A percentile compares a stretch with the other conserved stretches of the same genome.
phyloP scores from a whole-genome alignment of 306 rosid species.

The Prunus mongolica region DNA sequence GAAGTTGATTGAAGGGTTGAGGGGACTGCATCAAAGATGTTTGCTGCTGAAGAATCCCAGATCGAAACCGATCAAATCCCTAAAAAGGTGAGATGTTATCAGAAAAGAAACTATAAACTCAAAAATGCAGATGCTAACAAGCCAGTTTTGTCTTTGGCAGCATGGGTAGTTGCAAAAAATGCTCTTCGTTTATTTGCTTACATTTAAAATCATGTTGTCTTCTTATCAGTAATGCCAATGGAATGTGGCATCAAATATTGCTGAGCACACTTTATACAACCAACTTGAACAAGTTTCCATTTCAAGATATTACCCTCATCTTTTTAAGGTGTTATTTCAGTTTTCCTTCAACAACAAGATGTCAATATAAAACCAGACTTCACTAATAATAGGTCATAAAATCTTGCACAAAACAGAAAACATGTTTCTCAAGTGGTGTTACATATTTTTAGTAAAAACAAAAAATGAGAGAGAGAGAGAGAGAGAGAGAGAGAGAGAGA shows the following conservation, averaged over 20 bases:
- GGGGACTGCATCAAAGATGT: slow-evolving; percentile 47
- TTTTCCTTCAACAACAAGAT: neutral
- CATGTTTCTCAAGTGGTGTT: neutral
- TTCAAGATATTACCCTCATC: neutral
- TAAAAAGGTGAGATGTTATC: slow-evolving; percentile 28
- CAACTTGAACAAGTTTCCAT: neutral
- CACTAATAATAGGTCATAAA: neutral
- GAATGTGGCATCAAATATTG: neutral
- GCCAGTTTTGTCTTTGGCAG: slow-evolving; percentile 1
- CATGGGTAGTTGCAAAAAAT: neutral
- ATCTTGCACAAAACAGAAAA: neutral
- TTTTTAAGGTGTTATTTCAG: neutral
- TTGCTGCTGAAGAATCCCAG: slow-evolving; percentile 47
- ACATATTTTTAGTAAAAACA: no score
- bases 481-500: no score
- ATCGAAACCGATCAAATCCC: slow-evolving; percentile 52
- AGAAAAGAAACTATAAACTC: slow-evolving; percentile 2
- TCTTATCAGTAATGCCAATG: neutral
- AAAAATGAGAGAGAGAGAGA: no score
- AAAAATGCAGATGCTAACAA: neutral
- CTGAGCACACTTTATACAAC: neutral
- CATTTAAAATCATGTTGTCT: neutral
- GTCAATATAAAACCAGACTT: neutral
- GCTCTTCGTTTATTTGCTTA: neutral
- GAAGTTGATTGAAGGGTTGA: slow-evolving; percentile 46